Evolutionary conservation across 768 basidiomycete genomes (phyloP).

Genomic region (Daedaleopsis nitida): DNA sequence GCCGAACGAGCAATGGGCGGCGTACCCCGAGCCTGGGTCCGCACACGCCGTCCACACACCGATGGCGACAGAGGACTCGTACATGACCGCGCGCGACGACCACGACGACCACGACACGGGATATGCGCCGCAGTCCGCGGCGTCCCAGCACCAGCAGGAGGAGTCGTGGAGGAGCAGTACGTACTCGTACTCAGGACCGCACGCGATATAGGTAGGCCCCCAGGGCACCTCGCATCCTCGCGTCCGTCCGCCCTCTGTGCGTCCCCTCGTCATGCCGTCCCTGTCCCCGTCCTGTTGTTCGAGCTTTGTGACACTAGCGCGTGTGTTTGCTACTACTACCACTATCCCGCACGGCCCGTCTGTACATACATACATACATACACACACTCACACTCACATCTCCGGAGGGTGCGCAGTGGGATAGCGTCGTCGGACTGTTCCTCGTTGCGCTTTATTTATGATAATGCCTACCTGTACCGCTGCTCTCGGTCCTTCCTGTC

Average conservation of each 20-base stretch:
- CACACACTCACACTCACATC: neutral
- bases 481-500: constrained; percentile 10
- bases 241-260: neutral
- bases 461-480: constrained; percentile 14
- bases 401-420: neutral
- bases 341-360: constrained; percentile 1
- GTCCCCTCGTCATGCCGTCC: neutral
- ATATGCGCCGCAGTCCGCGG: neutral
- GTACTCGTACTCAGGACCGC: constrained; percentile 20
- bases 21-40: constrained; percentile 1
- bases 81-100: constrained; percentile 13
- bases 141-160: constrained; percentile 11
- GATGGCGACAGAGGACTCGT: constrained; percentile 21
- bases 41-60: constrained; percentile 10
- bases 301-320: constrained; percentile 15
- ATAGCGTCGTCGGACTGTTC: neutral
- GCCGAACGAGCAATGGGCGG: constrained; percentile 21
- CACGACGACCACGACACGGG: constrained; percentile 1
- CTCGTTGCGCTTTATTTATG: constrained; percentile 21
- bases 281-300: neutral
- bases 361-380: neutral
- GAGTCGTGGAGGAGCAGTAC: constrained; percentile 22
- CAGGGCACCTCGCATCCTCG: neutral
- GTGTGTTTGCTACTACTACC: constrained; percentile 13
- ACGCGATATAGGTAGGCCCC: constrained; percentile 19